Conservation (phyloP, 345 rosid species). For the Excoecaria cochinchinensis region DNA sequence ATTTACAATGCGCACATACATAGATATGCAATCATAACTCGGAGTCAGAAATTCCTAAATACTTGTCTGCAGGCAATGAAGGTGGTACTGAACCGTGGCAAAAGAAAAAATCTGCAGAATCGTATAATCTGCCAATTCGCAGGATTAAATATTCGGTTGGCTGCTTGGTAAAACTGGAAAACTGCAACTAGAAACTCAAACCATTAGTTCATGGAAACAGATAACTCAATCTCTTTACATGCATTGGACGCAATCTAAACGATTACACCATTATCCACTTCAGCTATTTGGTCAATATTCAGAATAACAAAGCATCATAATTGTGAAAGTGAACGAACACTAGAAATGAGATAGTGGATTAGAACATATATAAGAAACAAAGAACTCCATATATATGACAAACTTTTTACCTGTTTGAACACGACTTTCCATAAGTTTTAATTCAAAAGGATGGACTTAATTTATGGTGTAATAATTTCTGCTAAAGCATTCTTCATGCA, state of each 20-base stretch:
- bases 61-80: neutral
- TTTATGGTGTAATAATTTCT: slow-evolving; percentile 16
- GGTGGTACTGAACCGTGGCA: neutral
- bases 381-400: too few relatives aligned
- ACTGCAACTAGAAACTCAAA: slow-evolving; percentile 6
- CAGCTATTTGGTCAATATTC: neutral
- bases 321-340: neutral
- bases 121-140: neutral
- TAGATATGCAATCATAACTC: neutral
- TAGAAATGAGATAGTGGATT: too few relatives aligned
- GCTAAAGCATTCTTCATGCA: slow-evolving; percentile 43
- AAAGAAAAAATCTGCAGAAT: neutral
- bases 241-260: neutral
- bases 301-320: neutral
- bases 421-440: neutral
- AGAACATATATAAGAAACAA: too few relatives aligned
- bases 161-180: neutral
- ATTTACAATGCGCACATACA: neutral
- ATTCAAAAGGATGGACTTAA: neutral
- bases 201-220: neutral
- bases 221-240: neutral
- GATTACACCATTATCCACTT: neutral
- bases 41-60: neutral
- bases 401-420: neutral
- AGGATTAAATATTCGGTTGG: neutral